A percentile compares a stretch with the other conserved stretches of the same genome.
Conservation (phyloP, 176 grass and related monocot species). For the Guadua angustifolia region DNA sequence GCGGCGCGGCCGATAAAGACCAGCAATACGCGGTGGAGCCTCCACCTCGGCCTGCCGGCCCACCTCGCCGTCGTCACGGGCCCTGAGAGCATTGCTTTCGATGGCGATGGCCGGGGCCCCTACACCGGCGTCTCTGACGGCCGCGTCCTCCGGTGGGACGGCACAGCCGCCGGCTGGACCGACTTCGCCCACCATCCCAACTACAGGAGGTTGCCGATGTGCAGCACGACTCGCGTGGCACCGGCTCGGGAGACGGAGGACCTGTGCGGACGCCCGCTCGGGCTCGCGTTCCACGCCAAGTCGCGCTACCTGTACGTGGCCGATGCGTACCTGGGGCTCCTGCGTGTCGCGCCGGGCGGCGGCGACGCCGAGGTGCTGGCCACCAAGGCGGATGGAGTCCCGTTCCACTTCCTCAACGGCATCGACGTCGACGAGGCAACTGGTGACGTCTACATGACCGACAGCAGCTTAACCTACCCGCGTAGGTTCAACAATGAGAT, state of each 20-base stretch:
- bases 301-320: constrained; percentile 44
- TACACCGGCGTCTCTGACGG: constrained; percentile 54
- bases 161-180: neutral
- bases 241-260: constrained; percentile 6
- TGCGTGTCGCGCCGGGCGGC: constrained; percentile 20
- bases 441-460: neutral
- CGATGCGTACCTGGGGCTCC: constrained; percentile 40
- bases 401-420: constrained; percentile 15
- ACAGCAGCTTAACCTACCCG: neutral
- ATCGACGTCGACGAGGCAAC: neutral
- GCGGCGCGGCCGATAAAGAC: neutral
- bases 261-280: constrained; percentile 43
- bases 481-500: neutral
- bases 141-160: constrained; percentile 41
- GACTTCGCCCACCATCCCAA: constrained; percentile 38
- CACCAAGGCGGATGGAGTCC: constrained; percentile 31
- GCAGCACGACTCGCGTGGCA: neutral
- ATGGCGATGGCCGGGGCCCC: constrained; percentile 19
- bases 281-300: constrained; percentile 25
- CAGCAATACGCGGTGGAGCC: neutral
- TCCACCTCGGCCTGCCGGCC: neutral
- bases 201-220: neutral
- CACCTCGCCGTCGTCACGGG: constrained; percentile 11
- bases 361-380: constrained; percentile 20
- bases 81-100: constrained; percentile 52